Evolutionary conservation across 108 stramenopile species (phyloP).

Genomic region (Fistulifera pelliculosa): DNA sequence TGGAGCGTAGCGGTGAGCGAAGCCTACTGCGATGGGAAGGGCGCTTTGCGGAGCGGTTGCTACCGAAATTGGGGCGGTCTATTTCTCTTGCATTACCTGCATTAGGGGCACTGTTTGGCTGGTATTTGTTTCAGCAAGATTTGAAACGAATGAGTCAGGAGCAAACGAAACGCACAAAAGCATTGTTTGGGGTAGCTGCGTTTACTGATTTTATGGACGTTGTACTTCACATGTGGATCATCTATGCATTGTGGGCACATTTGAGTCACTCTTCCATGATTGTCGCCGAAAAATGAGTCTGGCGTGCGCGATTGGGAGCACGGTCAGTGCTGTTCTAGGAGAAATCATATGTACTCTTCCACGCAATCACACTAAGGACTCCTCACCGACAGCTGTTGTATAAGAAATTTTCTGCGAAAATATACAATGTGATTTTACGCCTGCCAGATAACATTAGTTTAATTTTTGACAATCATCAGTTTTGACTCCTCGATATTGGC

Average conservation of each 20-base stretch:
- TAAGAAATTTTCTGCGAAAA: no score
- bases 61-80: neutral
- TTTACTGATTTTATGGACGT: conserved; percentile 4
- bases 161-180: neutral
- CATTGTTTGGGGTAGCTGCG: conserved; percentile 9
- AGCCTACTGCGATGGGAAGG: neutral
- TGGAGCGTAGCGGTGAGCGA: conserved; percentile 4
- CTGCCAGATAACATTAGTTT: no score
- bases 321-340: conserved; percentile 9
- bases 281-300: conserved; percentile 14
- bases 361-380: no score
- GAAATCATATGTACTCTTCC: conserved; percentile 6
- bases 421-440: no score
- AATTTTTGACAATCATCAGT: no score
- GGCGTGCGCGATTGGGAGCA: conserved; percentile 7
- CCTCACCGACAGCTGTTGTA: no score
- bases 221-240: conserved; percentile 9
- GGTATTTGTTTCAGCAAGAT: conserved; percentile 7
- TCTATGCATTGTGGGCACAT: conserved; percentile 5
- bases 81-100: conserved; percentile 11
- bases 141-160: conserved; percentile 13
- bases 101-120: conserved; percentile 10
- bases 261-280: conserved; percentile 5
- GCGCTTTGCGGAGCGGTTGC: conserved; percentile 4
- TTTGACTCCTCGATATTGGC: no score